Percentiles rank a stretch among this genome's conserved stretches.
Evolutionary conservation across 2,329 filamentous ascomycete genomes (phyloP).

Genomic region (Cercospora citrullina): DNA sequence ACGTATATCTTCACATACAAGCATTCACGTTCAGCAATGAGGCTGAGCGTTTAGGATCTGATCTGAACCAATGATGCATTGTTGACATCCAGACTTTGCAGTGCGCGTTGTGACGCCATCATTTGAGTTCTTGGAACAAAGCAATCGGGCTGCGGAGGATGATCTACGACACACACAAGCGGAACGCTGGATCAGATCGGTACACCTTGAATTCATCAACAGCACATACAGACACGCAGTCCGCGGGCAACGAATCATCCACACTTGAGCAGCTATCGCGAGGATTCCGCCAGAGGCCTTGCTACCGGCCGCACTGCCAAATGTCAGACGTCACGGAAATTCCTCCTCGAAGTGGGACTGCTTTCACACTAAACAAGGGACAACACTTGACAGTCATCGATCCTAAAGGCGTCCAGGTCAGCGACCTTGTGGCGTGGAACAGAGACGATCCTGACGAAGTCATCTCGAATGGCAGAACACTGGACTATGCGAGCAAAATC

Average conservation of each 20-base stretch:
- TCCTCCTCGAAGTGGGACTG: constrained; percentile 24
- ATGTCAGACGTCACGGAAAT: constrained; percentile 15
- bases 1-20: constrained; percentile 5
- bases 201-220: neutral
- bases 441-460: constrained; percentile 25
- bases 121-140: neutral
- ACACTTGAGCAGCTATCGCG: neutral
- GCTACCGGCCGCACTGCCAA: neutral
- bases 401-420: constrained; percentile 28
- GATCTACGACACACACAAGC: neutral
- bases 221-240: neutral
- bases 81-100: neutral
- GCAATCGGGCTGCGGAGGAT: neutral
- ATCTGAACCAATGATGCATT: neutral
- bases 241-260: neutral
- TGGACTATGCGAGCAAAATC: constrained; percentile 30
- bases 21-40: neutral
- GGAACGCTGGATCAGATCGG: neutral
- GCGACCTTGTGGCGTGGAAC: constrained; percentile 28
- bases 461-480: constrained; percentile 29
- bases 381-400: constrained; percentile 30
- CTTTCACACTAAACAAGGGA: constrained; percentile 27
- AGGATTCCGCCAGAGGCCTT: neutral
- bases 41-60: neutral
- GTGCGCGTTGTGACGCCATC: neutral